These are phyloP conservation scores for Saccharomyces hybrid DNA, from an alignment of 1,139 yeast genomes.

Conservation along the genomic window DNA sequence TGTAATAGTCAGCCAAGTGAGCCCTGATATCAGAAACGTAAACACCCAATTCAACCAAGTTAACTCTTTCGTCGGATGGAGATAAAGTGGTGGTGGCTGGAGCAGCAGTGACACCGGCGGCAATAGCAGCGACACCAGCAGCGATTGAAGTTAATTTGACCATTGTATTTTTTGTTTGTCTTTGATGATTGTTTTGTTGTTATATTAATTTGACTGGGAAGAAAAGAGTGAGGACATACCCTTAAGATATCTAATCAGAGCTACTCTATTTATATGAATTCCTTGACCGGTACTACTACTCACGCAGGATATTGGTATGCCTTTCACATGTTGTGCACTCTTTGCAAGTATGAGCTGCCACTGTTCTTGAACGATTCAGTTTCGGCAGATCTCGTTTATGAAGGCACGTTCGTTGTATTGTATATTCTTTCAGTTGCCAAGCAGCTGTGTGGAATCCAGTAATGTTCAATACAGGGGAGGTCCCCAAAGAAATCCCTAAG, in stretches of 20 bases:
- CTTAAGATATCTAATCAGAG: background rate
- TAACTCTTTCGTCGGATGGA: constrained; percentile 5
- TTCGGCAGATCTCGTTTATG: background rate
- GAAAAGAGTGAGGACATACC: background rate
- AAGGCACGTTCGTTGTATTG: background rate
- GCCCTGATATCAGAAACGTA: constrained; percentile 8
- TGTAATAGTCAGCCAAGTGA: constrained; percentile 4
- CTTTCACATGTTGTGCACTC: background rate
- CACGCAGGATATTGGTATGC: background rate
- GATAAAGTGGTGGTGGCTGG: constrained; percentile 7
- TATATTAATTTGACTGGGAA: background rate
- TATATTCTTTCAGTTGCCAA: background rate
- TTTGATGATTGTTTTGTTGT: background rate
- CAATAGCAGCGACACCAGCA: background rate
- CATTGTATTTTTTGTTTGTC: background rate
- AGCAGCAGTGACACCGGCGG: constrained; percentile 4
- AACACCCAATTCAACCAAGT: constrained; percentile 6
- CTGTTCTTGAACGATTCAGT: background rate
- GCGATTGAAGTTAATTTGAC: background rate
- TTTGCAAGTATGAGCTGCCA: background rate
- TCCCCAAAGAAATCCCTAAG: background rate
- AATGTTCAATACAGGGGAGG: background rate
- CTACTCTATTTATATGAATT: background rate
- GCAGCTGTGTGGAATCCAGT: background rate
- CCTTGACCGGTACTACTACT: background rate